Conservation (phyloP, 1,139 yeast genomes). For the Lodderomyces metapsilosis region DNA sequence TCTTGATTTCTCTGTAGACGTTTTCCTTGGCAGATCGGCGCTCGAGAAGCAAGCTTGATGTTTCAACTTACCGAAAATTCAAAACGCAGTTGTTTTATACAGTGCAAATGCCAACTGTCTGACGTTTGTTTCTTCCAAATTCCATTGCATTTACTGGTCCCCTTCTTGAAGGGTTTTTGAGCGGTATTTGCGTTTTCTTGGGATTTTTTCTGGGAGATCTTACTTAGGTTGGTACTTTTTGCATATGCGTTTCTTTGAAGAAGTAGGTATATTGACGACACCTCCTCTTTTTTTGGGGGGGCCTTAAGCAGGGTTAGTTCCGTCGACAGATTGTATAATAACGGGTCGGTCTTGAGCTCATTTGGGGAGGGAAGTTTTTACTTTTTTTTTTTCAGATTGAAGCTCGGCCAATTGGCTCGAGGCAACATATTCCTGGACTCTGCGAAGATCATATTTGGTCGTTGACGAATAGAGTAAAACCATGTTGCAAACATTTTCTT, state of each 20-base stretch:
- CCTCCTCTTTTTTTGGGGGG: conserved; percentile 17
- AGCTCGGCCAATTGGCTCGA: conserved; percentile 54
- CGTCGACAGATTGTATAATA: conserved; percentile 78
- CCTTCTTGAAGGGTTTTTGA: conserved; percentile 54
- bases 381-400: conserved; percentile 28
- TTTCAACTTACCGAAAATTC: conserved; percentile 9
- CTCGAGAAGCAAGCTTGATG: conserved; percentile 59
- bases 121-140: conserved; percentile 16
- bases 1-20: conserved; percentile 30
- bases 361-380: no score
- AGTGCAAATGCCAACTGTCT: conserved; percentile 9
- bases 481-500: conserved; percentile 70
- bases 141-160: conserved; percentile 42
- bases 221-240: conserved; percentile 25
- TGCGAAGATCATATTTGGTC: conserved; percentile 75
- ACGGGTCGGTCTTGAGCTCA: conserved; percentile 71
- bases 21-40: conserved; percentile 63
- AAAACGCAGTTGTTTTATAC: conserved; percentile 2
- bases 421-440: conserved; percentile 93
- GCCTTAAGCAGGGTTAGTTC: conserved; percentile 77
- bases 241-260: conserved; percentile 15
- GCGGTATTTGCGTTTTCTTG: conserved; percentile 20
- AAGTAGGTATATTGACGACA: conserved; percentile 12
- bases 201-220: no score
- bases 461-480: conserved; percentile 88